These are phyloP conservation scores for Flaveria trinervia DNA, from an alignment of 129 eudicot genomes.

Conservation along the genomic window DNA sequence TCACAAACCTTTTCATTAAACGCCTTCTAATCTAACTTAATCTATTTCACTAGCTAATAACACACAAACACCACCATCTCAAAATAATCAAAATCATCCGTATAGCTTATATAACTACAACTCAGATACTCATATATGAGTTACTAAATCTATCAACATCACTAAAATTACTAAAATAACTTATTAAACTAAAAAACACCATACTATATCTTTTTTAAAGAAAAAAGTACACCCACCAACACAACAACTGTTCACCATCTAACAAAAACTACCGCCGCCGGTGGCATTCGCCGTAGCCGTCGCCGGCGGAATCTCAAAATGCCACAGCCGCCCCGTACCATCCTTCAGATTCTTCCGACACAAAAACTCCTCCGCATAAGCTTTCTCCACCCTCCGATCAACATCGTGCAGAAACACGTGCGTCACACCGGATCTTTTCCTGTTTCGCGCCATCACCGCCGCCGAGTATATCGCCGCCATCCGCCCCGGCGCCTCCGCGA, in stretches of 20 bases:
- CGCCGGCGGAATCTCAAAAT: slow-evolving; percentile 73
- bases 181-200: neutral
- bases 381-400: slow-evolving; percentile 79
- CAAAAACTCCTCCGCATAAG: slow-evolving; percentile 66
- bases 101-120: too few relatives aligned
- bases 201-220: neutral
- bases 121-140: too few relatives aligned
- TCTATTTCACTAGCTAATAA: too few relatives aligned
- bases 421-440: slow-evolving; percentile 76
- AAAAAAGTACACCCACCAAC: slow-evolving; percentile 16
- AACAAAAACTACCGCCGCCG: slow-evolving; percentile 44
- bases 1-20: too few relatives aligned
- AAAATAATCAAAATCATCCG: too few relatives aligned
- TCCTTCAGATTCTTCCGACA: slow-evolving; percentile 70
- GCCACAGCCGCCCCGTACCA: slow-evolving; percentile 72
- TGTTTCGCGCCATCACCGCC: slow-evolving; percentile 80
- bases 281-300: slow-evolving; percentile 29
- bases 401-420: slow-evolving; percentile 91
- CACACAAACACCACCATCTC: too few relatives aligned
- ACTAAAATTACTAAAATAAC: neutral
- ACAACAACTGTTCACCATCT: slow-evolving; percentile 24
- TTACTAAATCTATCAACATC: neutral
- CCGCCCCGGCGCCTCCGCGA: slow-evolving; percentile 79
- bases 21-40: too few relatives aligned
- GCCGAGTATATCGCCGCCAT: slow-evolving; percentile 94